Evolutionary conservation across 129 eudicot genomes (phyloP).

Genomic region (Solidago caesia): DNA sequence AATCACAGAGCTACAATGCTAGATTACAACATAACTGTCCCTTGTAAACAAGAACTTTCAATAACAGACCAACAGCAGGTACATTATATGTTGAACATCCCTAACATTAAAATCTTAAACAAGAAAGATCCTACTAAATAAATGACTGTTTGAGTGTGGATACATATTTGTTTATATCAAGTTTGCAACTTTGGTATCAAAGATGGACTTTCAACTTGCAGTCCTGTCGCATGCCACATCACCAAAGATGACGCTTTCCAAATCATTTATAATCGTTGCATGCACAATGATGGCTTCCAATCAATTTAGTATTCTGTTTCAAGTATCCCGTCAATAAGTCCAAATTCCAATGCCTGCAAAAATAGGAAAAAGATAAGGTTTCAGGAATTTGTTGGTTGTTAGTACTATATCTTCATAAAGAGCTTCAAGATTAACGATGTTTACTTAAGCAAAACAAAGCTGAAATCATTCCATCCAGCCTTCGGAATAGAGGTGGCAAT

Average conservation of each 20-base stretch:
- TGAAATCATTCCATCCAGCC: constrained; percentile 12
- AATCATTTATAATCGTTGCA: constrained; percentile 5
- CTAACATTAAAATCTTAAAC: constrained; percentile 18
- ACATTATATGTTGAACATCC: constrained; percentile 2
- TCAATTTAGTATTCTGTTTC: constrained; percentile 67
- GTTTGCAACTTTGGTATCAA: constrained; percentile 14
- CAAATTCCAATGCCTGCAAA: constrained; percentile 93
- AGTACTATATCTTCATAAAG: constrained; percentile 3
- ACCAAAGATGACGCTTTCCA: constrained; percentile 16
- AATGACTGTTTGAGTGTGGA: constrained; percentile 14
- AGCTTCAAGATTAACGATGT: constrained; percentile 9
- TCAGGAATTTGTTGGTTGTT: constrained; percentile 10
- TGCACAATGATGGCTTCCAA: neutral
- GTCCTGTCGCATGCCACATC: constrained; percentile 17
- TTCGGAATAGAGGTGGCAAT: neutral
- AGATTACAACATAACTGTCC: neutral
- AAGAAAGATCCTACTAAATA: constrained; percentile 9
- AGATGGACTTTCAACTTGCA: constrained; percentile 18
- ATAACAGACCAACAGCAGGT: neutral
- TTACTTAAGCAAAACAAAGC: neutral
- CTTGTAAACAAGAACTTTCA: neutral
- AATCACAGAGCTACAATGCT: constrained; percentile 7
- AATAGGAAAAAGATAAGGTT: constrained; percentile 9
- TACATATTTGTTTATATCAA: constrained; percentile 16
- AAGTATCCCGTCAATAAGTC: constrained; percentile 80